Base-by-base conservation (phyloP, 306 rosid genomes). In the Senna tora region DNA sequence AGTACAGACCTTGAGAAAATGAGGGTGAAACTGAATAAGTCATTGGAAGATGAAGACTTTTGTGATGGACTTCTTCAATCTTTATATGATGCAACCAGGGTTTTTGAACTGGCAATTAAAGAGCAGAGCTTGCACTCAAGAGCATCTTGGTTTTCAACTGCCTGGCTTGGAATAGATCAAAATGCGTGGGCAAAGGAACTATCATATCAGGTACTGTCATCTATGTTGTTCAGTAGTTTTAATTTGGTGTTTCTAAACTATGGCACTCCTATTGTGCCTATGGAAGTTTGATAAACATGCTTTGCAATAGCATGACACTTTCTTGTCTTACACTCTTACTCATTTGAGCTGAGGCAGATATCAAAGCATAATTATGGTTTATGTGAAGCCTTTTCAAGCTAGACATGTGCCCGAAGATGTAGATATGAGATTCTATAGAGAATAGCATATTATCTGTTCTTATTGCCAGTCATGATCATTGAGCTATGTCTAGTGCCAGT, bases 101-200 rank as follows among this genome's bases (percentile, higher is more conserved):
- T 86, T 81, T 94, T 89, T 75, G 99, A 91, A 83, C 79, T 94
- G 42, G 95, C 93, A 68, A 79, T 94, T 57, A 91, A 91, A 82
- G 97, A 89, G 67, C 90, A 84, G 39, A 83, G 81, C 45, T 77
- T 94, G 5, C 76, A 73, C 70, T 81, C 92, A 19, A 81, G 78
- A 46, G 78, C 52, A 13, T 75, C 84, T 51, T 91, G 97, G 99
- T 85, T 94, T 79, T 80, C 96, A 56, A 84, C 95, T 28, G 84
- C 97, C 58, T 94, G 95, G 99, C 80, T 89, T 86, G 97, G 96
- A 53, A 78, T 81, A 63, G 99, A 94, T 83, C 92, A 83, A 85
- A 88, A 82, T 71, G 87, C 99, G 9, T 94, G 97, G 97, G 86
- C 88, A 79, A 94, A 94, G 81, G 45, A 85, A 65, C 67, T 91